A percentile compares a stretch with the other conserved stretches of the same genome.
Conservation (phyloP, 164 flowering plant genomes). For the Stephania cephalantha region DNA sequence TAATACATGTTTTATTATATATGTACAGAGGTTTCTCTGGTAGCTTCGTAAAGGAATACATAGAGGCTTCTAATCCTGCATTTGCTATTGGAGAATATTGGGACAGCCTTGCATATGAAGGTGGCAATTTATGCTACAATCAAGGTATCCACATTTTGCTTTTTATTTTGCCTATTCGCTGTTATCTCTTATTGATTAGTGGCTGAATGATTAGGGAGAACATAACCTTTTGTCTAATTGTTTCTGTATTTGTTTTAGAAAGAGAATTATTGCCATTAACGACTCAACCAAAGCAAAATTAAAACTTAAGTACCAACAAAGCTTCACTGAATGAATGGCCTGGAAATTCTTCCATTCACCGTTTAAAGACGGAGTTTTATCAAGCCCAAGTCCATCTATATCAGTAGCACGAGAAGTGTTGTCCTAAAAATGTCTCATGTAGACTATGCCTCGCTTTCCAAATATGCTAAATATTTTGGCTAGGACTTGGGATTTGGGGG, state of each 20-base stretch:
- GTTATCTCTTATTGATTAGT: not conserved
- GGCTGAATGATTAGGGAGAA: not conserved
- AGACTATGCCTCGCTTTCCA: no score
- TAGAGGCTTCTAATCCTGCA: conserved; percentile 50
- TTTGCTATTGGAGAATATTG: conserved; percentile 68
- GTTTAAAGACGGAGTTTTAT: no score
- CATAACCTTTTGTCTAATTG: not conserved
- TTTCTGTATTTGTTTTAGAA: not conserved
- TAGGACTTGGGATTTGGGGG: not conserved
- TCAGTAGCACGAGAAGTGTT: no score
- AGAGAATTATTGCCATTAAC: no score
- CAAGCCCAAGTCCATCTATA: no score
- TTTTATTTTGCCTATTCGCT: not conserved
- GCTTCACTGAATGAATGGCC: no score
- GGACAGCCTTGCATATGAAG: conserved; percentile 57
- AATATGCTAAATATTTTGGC: no score
- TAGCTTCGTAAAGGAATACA: conserved; percentile 50
- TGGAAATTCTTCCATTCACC: no score
- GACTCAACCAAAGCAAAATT: no score
- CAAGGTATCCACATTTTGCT: conserved; percentile 34
- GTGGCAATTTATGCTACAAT: conserved; percentile 52
- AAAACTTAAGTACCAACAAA: no score
- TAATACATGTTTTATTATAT: conserved; percentile 3
- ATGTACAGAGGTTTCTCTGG: conserved; percentile 55
- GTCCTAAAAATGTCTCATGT: no score